Percentiles rank a stretch among this genome's conserved stretches.
Conservation (phyloP, 495 filamentous ascomycete genomes). For the Penicillium paxilli region DNA sequence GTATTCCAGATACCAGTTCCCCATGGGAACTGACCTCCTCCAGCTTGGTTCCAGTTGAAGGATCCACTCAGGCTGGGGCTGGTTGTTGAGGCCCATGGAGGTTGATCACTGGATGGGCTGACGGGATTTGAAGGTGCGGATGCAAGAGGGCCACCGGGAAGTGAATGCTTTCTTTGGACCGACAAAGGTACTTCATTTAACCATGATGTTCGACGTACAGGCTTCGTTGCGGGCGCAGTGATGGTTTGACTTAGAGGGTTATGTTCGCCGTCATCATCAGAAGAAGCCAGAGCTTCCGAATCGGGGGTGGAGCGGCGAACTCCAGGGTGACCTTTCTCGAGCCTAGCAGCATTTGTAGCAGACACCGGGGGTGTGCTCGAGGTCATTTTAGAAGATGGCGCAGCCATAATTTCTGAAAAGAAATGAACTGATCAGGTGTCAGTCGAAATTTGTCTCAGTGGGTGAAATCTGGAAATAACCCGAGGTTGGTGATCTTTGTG, state of each 20-base stretch:
- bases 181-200: constrained; percentile 50
- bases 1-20: constrained; percentile 74
- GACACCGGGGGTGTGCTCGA: constrained; percentile 27
- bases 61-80: constrained; percentile 49
- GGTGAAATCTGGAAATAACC: not conserved
- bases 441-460: not conserved
- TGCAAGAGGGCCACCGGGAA: constrained; percentile 61
- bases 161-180: constrained; percentile 49
- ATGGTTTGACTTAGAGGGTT: constrained; percentile 33
- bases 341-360: constrained; percentile 57
- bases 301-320: constrained; percentile 83
- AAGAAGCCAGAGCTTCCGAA: constrained; percentile 88
- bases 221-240: constrained; percentile 37
- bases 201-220: constrained; percentile 54
- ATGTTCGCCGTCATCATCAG: constrained; percentile 80
- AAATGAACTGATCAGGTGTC: not conserved
- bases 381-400: constrained; percentile 33
- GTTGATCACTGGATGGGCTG: constrained; percentile 69
- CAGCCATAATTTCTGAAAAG: constrained; percentile 32
- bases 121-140: constrained; percentile 74
- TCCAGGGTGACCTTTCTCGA: constrained; percentile 68
- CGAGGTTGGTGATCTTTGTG: not conserved
- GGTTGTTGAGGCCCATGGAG: constrained; percentile 60
- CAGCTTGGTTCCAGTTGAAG: constrained; percentile 60
- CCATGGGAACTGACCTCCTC: constrained; percentile 66